These are phyloP conservation scores for Coprinopsis strossmayeri DNA, from an alignment of 768 basidiomycete species.

Conservation along the genomic window DNA sequence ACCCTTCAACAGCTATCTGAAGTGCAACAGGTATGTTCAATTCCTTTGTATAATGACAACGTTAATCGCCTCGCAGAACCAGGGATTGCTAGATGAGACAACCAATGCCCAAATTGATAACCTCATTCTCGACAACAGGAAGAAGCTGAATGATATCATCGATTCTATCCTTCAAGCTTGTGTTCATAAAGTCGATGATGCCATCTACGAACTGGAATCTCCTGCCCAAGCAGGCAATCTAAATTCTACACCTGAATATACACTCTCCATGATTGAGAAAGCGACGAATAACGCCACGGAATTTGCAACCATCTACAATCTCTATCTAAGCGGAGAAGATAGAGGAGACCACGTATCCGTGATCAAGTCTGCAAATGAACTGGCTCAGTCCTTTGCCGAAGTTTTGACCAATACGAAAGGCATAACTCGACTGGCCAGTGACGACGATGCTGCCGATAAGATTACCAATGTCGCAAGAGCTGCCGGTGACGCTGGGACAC, in stretches of 20 bases:
- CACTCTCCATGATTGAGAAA: slow-evolving; percentile 97
- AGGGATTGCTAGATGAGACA: slow-evolving; percentile 80
- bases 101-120: slow-evolving; percentile 97
- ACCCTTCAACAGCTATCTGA: slow-evolving; percentile 87
- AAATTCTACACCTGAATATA: slow-evolving; percentile 98
- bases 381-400: slow-evolving; percentile 89
- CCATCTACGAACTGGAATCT: slow-evolving; percentile 96
- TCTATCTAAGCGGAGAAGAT: slow-evolving; percentile 77
- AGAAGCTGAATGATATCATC: slow-evolving; percentile 97
- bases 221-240: slow-evolving; percentile 91
- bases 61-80: slow-evolving; percentile 43
- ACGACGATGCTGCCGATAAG: slow-evolving; percentile 90
- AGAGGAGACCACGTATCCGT: slow-evolving; percentile 97
- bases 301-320: slow-evolving; percentile 91
- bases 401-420: slow-evolving; percentile 94
- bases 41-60: slow-evolving; percentile 3
- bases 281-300: slow-evolving; percentile 91
- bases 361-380: slow-evolving; percentile 95
- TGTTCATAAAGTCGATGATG: slow-evolving; percentile 94
- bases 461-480: slow-evolving; percentile 77
- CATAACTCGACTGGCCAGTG: slow-evolving; percentile 84
- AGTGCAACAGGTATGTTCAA: slow-evolving; percentile 75
- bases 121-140: slow-evolving; percentile 92
- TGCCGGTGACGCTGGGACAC: slow-evolving; percentile 82
- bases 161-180: slow-evolving; percentile 97